Conservation (phyloP, 2,329 filamentous ascomycete species). For the Byssochlamys sp. region DNA sequence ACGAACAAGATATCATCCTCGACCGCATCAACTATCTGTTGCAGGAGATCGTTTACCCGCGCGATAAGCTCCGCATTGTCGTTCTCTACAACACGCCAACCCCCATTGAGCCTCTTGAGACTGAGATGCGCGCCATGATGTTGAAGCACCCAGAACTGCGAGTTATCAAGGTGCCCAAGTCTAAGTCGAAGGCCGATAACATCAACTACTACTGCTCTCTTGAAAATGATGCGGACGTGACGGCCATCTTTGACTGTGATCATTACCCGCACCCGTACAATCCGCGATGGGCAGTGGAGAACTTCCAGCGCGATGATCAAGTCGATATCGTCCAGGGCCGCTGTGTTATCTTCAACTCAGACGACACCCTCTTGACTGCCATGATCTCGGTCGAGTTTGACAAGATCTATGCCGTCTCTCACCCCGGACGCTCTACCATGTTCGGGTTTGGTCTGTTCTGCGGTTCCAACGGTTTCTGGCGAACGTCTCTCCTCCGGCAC, state of each 20-base stretch:
- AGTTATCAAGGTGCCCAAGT: constrained; percentile 40
- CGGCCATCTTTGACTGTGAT: constrained; percentile 43
- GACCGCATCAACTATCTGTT: constrained; percentile 39
- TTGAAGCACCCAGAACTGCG: constrained; percentile 31
- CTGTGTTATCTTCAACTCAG: constrained; percentile 41
- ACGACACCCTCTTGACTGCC: constrained; percentile 34
- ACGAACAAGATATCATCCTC: constrained; percentile 43
- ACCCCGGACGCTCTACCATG: constrained; percentile 39
- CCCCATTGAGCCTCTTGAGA: constrained; percentile 30
- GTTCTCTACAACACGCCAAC: constrained; percentile 42
- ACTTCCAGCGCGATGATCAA: constrained; percentile 35
- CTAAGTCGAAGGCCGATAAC: constrained; percentile 43
- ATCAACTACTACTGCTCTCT: constrained; percentile 41
- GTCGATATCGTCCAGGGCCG: constrained; percentile 42
- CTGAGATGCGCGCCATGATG: constrained; percentile 30
- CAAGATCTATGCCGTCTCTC: constrained; percentile 44
- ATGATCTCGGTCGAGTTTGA: constrained; percentile 46
- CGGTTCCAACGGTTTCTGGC: constrained; percentile 43
- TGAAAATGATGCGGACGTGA: constrained; percentile 37
- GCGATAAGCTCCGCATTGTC: constrained; percentile 39
- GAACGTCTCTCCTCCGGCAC: constrained; percentile 34
- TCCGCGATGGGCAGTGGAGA: constrained; percentile 41
- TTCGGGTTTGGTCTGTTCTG: constrained; percentile 44
- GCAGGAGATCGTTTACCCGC: constrained; percentile 39
- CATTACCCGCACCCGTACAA: constrained; percentile 43